Conservation (phyloP, 2,329 filamentous ascomycete genomes). For the Periconia sp. region DNA sequence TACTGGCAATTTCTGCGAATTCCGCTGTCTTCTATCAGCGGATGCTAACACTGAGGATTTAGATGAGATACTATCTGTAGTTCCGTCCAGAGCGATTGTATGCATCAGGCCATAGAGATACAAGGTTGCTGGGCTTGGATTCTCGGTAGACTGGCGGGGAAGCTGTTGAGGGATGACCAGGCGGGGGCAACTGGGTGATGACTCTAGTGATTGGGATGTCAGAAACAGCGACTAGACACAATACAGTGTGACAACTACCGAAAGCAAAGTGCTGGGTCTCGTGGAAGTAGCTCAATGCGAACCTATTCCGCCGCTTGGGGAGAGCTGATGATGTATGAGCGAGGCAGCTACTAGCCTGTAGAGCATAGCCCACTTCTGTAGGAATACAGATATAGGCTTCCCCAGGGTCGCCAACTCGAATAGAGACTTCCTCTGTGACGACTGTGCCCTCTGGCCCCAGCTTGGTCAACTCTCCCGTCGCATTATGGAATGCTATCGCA, state of each 20-base stretch:
- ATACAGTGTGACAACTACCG: slow-evolving; percentile 9
- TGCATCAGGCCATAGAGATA: slow-evolving; percentile 14
- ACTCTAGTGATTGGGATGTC: slow-evolving; percentile 9
- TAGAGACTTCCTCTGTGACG: slow-evolving; percentile 15
- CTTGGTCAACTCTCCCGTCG: slow-evolving; percentile 17
- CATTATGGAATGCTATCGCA: slow-evolving; percentile 13
- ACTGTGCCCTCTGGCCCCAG: slow-evolving; percentile 12
- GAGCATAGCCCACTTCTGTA: slow-evolving; percentile 18
- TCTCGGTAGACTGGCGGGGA: slow-evolving; percentile 14
- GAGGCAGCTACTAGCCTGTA: slow-evolving; percentile 12
- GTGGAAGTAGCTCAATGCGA: slow-evolving; percentile 11
- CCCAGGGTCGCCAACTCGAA: slow-evolving; percentile 14
- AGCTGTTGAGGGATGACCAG: slow-evolving; percentile 17
- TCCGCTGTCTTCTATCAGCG: slow-evolving; percentile 11
- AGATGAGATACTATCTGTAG: slow-evolving; percentile 15
- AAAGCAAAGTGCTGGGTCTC: slow-evolving; percentile 16
- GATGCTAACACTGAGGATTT: slow-evolving; percentile 5
- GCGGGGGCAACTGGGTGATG: slow-evolving; percentile 8
- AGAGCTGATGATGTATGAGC: slow-evolving; percentile 8
- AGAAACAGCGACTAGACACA: slow-evolving; percentile 10
- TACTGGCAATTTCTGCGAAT: slow-evolving; percentile 13
- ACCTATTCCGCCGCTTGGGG: slow-evolving; percentile 7
- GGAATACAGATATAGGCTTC: slow-evolving; percentile 21
- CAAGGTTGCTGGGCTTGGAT: slow-evolving; percentile 14
- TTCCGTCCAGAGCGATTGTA: slow-evolving; percentile 18